Conservation (phyloP, 148 eudicot genomes). For the Suaeda aralocaspica region DNA sequence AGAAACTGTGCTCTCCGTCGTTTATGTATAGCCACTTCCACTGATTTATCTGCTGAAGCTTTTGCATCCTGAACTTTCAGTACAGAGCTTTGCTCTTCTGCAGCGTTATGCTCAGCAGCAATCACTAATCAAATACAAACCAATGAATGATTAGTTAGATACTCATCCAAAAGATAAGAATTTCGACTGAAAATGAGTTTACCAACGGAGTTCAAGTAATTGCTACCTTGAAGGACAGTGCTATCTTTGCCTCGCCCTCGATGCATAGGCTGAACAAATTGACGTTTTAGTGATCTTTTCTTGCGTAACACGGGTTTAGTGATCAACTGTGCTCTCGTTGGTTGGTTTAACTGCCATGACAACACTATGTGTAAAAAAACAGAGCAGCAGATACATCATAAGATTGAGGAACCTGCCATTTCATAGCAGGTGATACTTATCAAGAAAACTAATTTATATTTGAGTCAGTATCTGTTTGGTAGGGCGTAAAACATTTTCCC, state of each 20-base stretch:
- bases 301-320: slow-evolving; percentile 56
- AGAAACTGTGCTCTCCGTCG: slow-evolving; percentile 72
- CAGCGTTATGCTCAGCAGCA: slow-evolving; percentile 40
- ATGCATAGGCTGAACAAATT: slow-evolving; percentile 24
- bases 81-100: slow-evolving; percentile 38
- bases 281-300: slow-evolving; percentile 73
- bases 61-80: slow-evolving; percentile 52
- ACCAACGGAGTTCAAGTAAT: background rate
- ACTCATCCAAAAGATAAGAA: background rate
- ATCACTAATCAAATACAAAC: slow-evolving; percentile 32
- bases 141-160: background rate
- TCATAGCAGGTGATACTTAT: background rate
- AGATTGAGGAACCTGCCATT: too few species aligned
- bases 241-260: slow-evolving; percentile 65
- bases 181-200: background rate
- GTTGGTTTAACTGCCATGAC: slow-evolving; percentile 52
- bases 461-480: too few species aligned
- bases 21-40: slow-evolving; percentile 50
- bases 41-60: slow-evolving; percentile 50
- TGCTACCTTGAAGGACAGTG: slow-evolving; percentile 54
- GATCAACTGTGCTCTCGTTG: slow-evolving; percentile 36
- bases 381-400: background rate
- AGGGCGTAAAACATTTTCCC: too few species aligned
- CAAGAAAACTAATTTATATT: too few species aligned
- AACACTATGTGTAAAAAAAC: slow-evolving; percentile 3